Evolutionary conservation across 2,329 filamentous ascomycete species (phyloP).

Genomic region (Myriosclerotinia duriaeana): DNA sequence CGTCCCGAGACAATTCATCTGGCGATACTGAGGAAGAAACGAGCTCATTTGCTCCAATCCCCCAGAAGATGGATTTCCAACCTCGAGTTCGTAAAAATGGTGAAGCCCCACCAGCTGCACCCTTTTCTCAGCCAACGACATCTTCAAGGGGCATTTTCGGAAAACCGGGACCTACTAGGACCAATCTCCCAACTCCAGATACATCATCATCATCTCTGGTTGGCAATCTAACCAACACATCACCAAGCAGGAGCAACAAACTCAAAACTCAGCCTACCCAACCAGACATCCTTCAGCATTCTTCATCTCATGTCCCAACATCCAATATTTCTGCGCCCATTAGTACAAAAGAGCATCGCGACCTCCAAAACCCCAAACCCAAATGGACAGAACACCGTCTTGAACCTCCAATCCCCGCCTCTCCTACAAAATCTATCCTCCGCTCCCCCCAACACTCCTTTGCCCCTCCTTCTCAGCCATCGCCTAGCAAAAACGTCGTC

Average conservation of each 20-base stretch:
- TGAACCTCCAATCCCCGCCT: constrained; percentile 24
- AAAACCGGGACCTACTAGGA: background rate
- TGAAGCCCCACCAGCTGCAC: constrained; percentile 21
- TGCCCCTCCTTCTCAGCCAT: constrained; percentile 16
- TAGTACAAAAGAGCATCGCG: constrained; percentile 30
- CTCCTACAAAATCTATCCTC: constrained; percentile 40
- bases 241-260: constrained; percentile 31
- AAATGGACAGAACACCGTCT: constrained; percentile 35
- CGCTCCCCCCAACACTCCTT: constrained; percentile 37
- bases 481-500: constrained; percentile 37
- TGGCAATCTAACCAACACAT: constrained; percentile 27
- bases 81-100: constrained; percentile 30
- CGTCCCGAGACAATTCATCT: background rate
- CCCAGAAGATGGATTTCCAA: constrained; percentile 38
- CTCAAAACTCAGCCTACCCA: constrained; percentile 16
- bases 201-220: constrained; percentile 26
- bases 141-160: constrained; percentile 23
- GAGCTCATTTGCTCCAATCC: constrained; percentile 33
- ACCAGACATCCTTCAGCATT: background rate
- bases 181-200: constrained; percentile 21
- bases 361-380: constrained; percentile 25
- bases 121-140: constrained; percentile 25
- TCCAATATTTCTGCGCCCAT: constrained; percentile 17
- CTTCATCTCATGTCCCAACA: background rate
- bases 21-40: background rate